Evolutionary conservation across 139 green algal species (phyloP).

Genomic region (Coelastrella sp.): DNA sequence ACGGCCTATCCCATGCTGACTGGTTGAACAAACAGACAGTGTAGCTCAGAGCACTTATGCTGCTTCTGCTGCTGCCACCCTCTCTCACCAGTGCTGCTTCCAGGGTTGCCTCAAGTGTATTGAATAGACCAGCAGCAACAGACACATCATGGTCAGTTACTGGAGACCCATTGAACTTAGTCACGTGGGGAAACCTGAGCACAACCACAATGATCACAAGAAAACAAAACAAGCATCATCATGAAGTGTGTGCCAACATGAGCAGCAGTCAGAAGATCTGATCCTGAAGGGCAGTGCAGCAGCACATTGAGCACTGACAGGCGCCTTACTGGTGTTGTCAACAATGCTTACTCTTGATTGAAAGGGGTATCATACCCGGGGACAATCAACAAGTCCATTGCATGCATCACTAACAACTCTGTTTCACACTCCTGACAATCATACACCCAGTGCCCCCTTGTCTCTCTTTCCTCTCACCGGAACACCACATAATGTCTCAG

Average conservation of each 20-base stretch:
- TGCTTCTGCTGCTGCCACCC: neutral
- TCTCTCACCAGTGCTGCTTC: slow-evolving; percentile 28
- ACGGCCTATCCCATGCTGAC: neutral
- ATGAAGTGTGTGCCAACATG: neutral
- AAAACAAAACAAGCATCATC: too few species aligned
- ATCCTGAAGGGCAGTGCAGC: too few species aligned
- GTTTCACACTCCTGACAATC: too few species aligned
- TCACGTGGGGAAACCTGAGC: slow-evolving; percentile 12
- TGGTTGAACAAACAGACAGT: neutral
- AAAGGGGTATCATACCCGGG: too few species aligned
- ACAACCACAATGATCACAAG: neutral
- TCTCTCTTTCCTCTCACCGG: slow-evolving; percentile 21
- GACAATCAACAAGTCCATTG: too few species aligned
- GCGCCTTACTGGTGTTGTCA: too few species aligned
- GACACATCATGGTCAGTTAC: neutral
- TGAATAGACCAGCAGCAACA: neutral
- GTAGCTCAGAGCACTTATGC: too few species aligned
- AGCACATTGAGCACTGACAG: too few species aligned
- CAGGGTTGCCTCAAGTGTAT: slow-evolving; percentile 25
- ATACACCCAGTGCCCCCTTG: too few species aligned
- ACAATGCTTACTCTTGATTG: too few species aligned
- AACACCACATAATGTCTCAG: slow-evolving; percentile 34
- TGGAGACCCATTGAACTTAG: slow-evolving; percentile 9
- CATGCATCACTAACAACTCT: too few species aligned
- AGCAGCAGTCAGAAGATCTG: too few species aligned